Conservation (phyloP, 2,329 filamentous ascomycete genomes). For the Aspergillus sergii region DNA sequence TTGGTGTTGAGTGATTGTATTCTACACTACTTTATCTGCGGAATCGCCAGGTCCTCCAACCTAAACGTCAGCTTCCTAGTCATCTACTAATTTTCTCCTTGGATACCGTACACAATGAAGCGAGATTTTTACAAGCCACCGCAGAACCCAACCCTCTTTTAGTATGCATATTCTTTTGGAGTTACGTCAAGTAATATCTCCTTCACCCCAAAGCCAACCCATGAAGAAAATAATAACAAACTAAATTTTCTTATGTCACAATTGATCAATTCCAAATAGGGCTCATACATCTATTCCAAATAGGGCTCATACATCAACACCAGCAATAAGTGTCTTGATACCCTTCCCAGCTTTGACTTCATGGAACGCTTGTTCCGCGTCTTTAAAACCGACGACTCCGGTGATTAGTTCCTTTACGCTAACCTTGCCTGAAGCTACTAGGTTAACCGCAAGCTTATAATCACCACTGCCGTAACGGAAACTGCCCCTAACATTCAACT, state of each 20-base stretch:
- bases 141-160: background rate
- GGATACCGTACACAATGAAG: background rate
- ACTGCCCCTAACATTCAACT: constrained; percentile 81
- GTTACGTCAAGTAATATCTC: background rate
- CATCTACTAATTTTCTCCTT: background rate
- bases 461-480: constrained; percentile 90
- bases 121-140: background rate
- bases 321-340: constrained; percentile 52
- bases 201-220: background rate
- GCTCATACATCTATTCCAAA: constrained; percentile 20
- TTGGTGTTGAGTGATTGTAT: background rate
- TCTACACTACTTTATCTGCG: background rate
- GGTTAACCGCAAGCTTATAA: constrained; percentile 78
- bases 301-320: constrained; percentile 28
- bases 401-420: constrained; percentile 78
- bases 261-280: background rate
- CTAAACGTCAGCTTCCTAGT: background rate
- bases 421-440: constrained; percentile 73
- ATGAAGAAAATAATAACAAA: background rate
- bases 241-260: background rate
- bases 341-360: constrained; percentile 80
- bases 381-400: constrained; percentile 72
- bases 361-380: constrained; percentile 84
- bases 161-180: background rate
- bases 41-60: background rate